phyloP scores from a whole-genome alignment of 208 protist genomes.

The Trypanosoma theileri region DNA sequence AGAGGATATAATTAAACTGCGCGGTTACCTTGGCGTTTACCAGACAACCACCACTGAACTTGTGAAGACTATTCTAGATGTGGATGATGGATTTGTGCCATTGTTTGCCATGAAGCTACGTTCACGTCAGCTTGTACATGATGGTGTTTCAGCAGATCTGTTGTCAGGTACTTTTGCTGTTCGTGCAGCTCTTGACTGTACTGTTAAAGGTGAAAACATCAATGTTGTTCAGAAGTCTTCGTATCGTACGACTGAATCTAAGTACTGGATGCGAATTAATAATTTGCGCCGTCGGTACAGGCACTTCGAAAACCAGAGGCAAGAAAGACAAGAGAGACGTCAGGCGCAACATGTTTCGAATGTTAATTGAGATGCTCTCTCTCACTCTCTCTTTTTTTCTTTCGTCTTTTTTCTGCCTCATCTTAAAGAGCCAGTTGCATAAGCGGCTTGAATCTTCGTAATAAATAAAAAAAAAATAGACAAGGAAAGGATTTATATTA shows the following conservation, averaged over 20 bases:
- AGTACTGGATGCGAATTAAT: slow-evolving; percentile 75
- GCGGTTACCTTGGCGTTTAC: slow-evolving; percentile 89
- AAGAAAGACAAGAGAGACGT: slow-evolving; percentile 35
- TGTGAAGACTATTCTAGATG: slow-evolving; percentile 76
- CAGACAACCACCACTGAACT: slow-evolving; percentile 85
- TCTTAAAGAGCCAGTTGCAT: slow-evolving; percentile 8
- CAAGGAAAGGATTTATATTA: not conserved
- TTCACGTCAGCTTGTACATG: slow-evolving; percentile 85
- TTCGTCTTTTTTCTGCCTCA: not conserved
- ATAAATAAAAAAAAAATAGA: slow-evolving; percentile 14
- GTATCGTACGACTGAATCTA: slow-evolving; percentile 68
- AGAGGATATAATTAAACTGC: slow-evolving; percentile 84
- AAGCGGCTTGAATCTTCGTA: slow-evolving; percentile 3
- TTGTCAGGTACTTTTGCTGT: slow-evolving; percentile 72
- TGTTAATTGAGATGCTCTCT: slow-evolving; percentile 11
- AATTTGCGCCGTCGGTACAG: slow-evolving; percentile 55
- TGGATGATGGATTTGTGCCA: slow-evolving; percentile 75
- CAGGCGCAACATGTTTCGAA: slow-evolving; percentile 1
- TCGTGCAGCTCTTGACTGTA: slow-evolving; percentile 79
- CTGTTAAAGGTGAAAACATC: slow-evolving; percentile 80
- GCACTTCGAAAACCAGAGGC: slow-evolving; percentile 32
- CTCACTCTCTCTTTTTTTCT: not conserved
- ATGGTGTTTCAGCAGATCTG: slow-evolving; percentile 73
- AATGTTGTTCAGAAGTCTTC: slow-evolving; percentile 79
- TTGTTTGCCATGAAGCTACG: slow-evolving; percentile 87